Evolutionary conservation across 768 basidiomycete genomes (phyloP).

Genomic region (Psilocybe subaeruginosa): DNA sequence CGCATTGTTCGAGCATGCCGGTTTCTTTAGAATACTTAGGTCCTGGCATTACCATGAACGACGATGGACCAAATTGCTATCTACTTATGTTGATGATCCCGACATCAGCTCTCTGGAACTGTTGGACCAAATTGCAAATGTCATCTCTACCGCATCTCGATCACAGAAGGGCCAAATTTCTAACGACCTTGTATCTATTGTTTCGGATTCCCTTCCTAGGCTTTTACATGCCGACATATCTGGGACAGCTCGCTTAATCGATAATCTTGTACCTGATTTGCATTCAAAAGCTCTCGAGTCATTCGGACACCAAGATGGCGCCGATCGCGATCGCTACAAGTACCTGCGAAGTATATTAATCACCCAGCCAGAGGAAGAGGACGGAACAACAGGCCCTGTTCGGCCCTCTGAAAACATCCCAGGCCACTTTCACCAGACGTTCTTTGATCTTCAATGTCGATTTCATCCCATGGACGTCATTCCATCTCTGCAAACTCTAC

Average conservation of each 20-base stretch:
- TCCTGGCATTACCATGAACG: constrained; percentile 76
- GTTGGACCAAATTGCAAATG: constrained; percentile 68
- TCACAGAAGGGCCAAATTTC: constrained; percentile 55
- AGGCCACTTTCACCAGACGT: constrained; percentile 55
- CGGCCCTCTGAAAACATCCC: constrained; percentile 50
- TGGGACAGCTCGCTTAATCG: constrained; percentile 73
- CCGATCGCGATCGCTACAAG: constrained; percentile 59
- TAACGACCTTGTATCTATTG: constrained; percentile 52
- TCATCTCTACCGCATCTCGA: constrained; percentile 50
- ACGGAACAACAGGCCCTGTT: constrained; percentile 26
- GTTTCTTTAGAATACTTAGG: constrained; percentile 91
- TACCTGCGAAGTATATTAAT: constrained; percentile 81
- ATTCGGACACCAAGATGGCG: constrained; percentile 41
- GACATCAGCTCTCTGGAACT: constrained; percentile 60
- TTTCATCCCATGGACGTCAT: constrained; percentile 70
- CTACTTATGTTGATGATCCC: constrained; percentile 76
- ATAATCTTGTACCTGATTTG: constrained; percentile 64
- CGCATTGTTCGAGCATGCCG: constrained; percentile 73
- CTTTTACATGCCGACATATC: constrained; percentile 65
- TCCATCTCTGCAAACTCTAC: constrained; percentile 57
- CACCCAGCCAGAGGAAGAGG: constrained; percentile 48
- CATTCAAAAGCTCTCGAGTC: constrained; percentile 65
- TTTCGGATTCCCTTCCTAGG: constrained; percentile 63
- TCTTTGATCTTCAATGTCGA: constrained; percentile 75
- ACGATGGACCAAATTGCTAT: constrained; percentile 74